Evolutionary conservation across 768 basidiomycete genomes (phyloP).

Genomic region (Leccinum fibrillosum): DNA sequence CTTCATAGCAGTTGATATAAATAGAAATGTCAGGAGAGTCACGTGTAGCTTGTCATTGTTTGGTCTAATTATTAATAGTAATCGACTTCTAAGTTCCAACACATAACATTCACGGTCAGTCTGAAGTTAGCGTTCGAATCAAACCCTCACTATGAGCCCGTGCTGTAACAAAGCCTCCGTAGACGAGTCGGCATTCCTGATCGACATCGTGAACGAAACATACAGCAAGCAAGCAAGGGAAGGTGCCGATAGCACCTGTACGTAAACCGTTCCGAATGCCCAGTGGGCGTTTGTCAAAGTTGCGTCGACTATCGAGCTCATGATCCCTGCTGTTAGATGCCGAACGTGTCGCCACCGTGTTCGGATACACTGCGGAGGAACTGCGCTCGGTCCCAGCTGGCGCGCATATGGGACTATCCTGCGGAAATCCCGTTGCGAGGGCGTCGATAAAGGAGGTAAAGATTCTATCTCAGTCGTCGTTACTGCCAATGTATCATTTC

Average conservation of each 20-base stretch:
- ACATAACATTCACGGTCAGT: no score
- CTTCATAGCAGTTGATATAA: no score
- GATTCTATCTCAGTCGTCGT: not conserved
- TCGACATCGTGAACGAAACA: conserved; percentile 9
- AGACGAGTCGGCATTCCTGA: not conserved
- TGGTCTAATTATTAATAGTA: no score
- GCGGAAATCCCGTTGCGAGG: conserved; percentile 49
- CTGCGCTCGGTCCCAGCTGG: conserved; percentile 41
- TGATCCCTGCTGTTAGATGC: conserved; percentile 4
- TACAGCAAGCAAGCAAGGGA: conserved; percentile 11
- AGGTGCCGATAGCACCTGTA: conserved; percentile 11
- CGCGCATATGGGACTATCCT: conserved; percentile 49
- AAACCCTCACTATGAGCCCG: not conserved
- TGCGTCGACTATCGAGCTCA: not conserved
- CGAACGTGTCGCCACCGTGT: conserved; percentile 27
- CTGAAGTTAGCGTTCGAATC: not conserved
- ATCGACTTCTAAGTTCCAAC: no score
- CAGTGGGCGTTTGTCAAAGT: not conserved
- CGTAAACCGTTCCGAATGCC: not conserved
- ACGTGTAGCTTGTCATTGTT: no score
- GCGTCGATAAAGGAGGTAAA: conserved; percentile 46
- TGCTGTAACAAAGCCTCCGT: not conserved
- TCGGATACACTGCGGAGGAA: conserved; percentile 47
- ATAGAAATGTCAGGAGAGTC: no score
- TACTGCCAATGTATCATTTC: not conserved